These are phyloP conservation scores for Fusarium cicatricum DNA, from an alignment of 2,329 filamentous ascomycete genomes.

Conservation along the genomic window DNA sequence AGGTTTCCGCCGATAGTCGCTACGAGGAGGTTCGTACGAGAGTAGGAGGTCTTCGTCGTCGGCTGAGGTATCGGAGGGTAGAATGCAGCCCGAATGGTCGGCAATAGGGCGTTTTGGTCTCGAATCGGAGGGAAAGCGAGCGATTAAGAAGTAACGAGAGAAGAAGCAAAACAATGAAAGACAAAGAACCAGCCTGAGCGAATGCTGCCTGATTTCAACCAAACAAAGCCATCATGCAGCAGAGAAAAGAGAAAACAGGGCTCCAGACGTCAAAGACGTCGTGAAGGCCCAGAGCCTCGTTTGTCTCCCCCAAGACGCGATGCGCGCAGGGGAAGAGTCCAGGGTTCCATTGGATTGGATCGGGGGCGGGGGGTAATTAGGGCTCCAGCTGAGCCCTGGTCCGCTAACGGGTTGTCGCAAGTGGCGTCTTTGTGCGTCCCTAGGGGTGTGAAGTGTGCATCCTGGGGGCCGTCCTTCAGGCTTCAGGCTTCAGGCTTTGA, in stretches of 20 bases:
- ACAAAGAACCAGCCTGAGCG: not conserved
- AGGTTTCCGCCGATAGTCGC: not conserved
- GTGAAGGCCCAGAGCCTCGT: slow-evolving; percentile 24
- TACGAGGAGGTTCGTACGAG: not conserved
- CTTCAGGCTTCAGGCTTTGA: not conserved
- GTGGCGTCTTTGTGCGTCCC: not conserved
- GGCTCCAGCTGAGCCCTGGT: slow-evolving; percentile 8
- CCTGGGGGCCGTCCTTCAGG: slow-evolving; percentile 10
- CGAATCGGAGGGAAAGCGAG: not conserved
- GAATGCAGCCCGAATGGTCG: not conserved
- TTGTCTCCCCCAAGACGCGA: slow-evolving; percentile 18
- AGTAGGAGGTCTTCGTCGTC: not conserved
- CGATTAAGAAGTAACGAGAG: not conserved
- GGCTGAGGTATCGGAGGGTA: not conserved
- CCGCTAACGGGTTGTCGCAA: slow-evolving; percentile 3
- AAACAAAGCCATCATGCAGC: slow-evolving; percentile 18
- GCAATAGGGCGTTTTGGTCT: not conserved
- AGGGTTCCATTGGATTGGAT: slow-evolving; percentile 30
- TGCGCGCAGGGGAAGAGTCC: slow-evolving; percentile 17
- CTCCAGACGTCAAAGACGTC: slow-evolving; percentile 1
- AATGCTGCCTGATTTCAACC: slow-evolving; percentile 4
- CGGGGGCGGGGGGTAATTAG: slow-evolving; percentile 19
- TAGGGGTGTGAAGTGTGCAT: slow-evolving; percentile 1
- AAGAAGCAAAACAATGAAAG: not conserved
- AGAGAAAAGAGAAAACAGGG: slow-evolving; percentile 1